Evolutionary conservation across 208 protist genomes (phyloP).

Genomic region (Angomonas deanei): DNA sequence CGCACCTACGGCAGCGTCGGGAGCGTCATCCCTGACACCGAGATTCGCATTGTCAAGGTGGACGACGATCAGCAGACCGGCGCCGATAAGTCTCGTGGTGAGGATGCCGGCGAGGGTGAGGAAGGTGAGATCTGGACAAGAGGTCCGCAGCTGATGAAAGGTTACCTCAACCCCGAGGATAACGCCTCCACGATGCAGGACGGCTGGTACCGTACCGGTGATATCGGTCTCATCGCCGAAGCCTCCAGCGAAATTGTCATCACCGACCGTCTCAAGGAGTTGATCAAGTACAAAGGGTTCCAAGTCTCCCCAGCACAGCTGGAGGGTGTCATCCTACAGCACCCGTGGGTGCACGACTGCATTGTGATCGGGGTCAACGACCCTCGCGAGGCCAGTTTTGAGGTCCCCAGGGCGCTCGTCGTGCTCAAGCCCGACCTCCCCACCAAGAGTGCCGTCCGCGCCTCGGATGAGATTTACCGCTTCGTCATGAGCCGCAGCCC

Average conservation of each 20-base stretch:
- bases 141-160: slow-evolving; percentile 72
- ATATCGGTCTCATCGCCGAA: slow-evolving; percentile 52
- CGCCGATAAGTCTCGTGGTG: slow-evolving; percentile 19
- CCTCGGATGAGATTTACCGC: slow-evolving; percentile 32
- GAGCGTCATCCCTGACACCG: slow-evolving; percentile 23
- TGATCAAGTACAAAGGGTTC: slow-evolving; percentile 91
- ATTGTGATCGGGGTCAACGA: slow-evolving; percentile 67
- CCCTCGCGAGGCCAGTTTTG: slow-evolving; percentile 32
- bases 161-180: slow-evolving; percentile 58
- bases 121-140: slow-evolving; percentile 66
- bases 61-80: slow-evolving; percentile 34
- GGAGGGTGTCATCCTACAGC: slow-evolving; percentile 47
- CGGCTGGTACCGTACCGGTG: slow-evolving; percentile 69
- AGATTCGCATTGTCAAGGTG: slow-evolving; percentile 35
- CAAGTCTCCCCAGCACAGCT: slow-evolving; percentile 82
- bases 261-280: slow-evolving; percentile 79
- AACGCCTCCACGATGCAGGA: slow-evolving; percentile 35
- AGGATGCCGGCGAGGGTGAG: slow-evolving; percentile 17
- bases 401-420: slow-evolving; percentile 74
- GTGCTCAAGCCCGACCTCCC: slow-evolving; percentile 28
- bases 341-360: slow-evolving; percentile 56
- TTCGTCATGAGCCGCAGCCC: slow-evolving; percentile 37
- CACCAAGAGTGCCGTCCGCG: slow-evolving; percentile 23
- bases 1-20: slow-evolving; percentile 14
- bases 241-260: slow-evolving; percentile 37